Base-by-base conservation (phyloP, 1,284 basidiomycete species). In the Rhodotorula glutinis region DNA sequence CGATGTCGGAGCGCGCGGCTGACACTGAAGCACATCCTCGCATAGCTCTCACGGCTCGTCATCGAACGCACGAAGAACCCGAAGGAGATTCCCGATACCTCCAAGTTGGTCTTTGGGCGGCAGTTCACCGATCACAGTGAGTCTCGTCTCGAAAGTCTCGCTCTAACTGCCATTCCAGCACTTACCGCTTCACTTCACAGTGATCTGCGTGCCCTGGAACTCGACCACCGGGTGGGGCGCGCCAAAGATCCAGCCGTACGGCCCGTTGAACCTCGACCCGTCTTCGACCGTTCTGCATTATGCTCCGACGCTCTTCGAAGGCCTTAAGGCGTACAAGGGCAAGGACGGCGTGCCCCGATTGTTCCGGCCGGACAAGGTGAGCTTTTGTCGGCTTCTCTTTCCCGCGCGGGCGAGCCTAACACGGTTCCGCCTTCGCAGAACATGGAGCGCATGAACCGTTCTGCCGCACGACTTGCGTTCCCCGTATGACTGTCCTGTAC, bases 301-400 rank as follows among this genome's bases (percentile, higher is more conserved):
- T 80, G 95, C 93, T 0, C 82, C 87, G 3, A 89, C 85, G 67
- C 81, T 90, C 3, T 98, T 98, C 76, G 95, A 98, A 79, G 95
- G 95, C 30, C 86, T 97, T 85, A 99, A 99, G 79, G 96, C 95
- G 1, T 99, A 98, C 82, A 85, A 88, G 63, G 87, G 90, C 72
- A 81, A 86, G 58, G 82, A 87, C 57, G 93, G 90, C 41, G 86
- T 85, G 59, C 86, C 96, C 21, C 87, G 91, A 16, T 80, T 98
- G 70, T 99, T 98, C 84, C 83, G 96, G 60, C 96, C 96, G 4
- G 92, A 98, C 79, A 95, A 94, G 76, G 66, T 72, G 44, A 21
- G 66, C 25, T 9, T 11, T 7, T 3, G 10, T 11, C 17, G 33
- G 33, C 33, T 38, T 38, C n/a, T n/a, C n/a, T n/a, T 38, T 38